Evolutionary conservation across 768 basidiomycete species (phyloP).

Genomic region (Trametes cingulata): DNA sequence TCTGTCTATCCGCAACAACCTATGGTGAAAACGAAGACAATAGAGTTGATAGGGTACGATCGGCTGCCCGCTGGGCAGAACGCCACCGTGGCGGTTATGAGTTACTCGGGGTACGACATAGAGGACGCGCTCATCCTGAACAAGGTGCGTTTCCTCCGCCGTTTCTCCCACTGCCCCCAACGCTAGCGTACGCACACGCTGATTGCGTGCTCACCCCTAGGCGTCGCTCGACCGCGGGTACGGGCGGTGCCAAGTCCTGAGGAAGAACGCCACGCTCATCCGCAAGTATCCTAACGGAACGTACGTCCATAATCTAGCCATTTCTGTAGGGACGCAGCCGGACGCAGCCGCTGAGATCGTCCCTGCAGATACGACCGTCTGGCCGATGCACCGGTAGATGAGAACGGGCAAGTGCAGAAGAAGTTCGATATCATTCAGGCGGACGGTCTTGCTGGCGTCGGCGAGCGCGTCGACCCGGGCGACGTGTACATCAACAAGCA

Average conservation of each 20-base stretch:
- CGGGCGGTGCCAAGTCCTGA: slow-evolving; percentile 94
- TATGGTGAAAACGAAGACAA: slow-evolving; percentile 99
- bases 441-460: slow-evolving; percentile 94
- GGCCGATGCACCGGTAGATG: slow-evolving; percentile 87
- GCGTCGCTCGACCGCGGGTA: slow-evolving; percentile 97
- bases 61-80: slow-evolving; percentile 97
- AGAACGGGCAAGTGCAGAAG: slow-evolving; percentile 75
- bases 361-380: slow-evolving; percentile 80
- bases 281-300: slow-evolving; percentile 97
- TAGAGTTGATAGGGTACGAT: slow-evolving; percentile 96
- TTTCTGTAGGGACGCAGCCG: background rate
- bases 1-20: slow-evolving; percentile 98
- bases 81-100: slow-evolving; percentile 98
- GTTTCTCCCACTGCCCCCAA: slow-evolving; percentile 1
- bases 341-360: background rate
- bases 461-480: slow-evolving; percentile 89
- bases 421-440: slow-evolving; percentile 89
- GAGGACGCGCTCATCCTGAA: slow-evolving; percentile 98
- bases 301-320: slow-evolving; percentile 49
- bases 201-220: slow-evolving; percentile 39
- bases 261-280: slow-evolving; percentile 93
- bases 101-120: slow-evolving; percentile 98
- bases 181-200: background rate
- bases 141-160: slow-evolving; percentile 50
- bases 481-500: slow-evolving; percentile 98